These are phyloP conservation scores for Coemansia sp. DNA, from an alignment of 192 early-diverging fungal genomes.

Conservation along the genomic window DNA sequence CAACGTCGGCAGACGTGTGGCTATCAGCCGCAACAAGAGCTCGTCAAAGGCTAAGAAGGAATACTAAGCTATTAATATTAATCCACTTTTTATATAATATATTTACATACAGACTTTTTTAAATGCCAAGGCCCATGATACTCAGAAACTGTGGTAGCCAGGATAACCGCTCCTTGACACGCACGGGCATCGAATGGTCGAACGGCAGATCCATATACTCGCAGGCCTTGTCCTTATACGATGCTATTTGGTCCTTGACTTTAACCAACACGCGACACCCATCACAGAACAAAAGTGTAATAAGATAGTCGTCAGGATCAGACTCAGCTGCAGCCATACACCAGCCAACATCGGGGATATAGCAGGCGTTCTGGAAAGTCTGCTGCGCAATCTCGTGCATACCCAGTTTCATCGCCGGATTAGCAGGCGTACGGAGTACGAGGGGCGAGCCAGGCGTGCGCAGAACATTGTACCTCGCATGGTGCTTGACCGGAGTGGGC, in stretches of 20 bases:
- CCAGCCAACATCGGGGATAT: conserved; percentile 56
- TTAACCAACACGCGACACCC: conserved; percentile 51
- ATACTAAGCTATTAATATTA: background rate
- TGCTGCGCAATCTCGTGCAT: conserved; percentile 18
- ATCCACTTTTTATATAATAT: background rate
- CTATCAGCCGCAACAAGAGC: conserved; percentile 24
- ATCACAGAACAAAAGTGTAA: conserved; percentile 50
- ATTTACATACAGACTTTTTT: background rate
- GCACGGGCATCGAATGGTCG: conserved; percentile 33
- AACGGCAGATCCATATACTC: conserved; percentile 39
- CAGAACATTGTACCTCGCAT: conserved; percentile 12
- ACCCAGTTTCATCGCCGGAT: background rate
- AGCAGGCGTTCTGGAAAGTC: conserved; percentile 32
- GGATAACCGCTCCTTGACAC: conserved; percentile 39
- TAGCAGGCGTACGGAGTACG: conserved; percentile 25
- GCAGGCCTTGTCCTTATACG: conserved; percentile 19
- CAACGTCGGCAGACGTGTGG: conserved; percentile 37
- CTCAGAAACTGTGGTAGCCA: conserved; percentile 43
- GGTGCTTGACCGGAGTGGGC: background rate
- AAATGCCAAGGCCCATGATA: conserved; percentile 32
- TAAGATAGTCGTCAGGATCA: conserved; percentile 22
- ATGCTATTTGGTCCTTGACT: conserved; percentile 23
- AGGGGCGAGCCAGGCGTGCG: conserved; percentile 26
- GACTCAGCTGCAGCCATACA: conserved; percentile 36
- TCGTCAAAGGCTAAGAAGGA: conserved; percentile 11